Conservation (phyloP, 176 grass and related monocot species). For the Puccinellia tenuiflora region DNA sequence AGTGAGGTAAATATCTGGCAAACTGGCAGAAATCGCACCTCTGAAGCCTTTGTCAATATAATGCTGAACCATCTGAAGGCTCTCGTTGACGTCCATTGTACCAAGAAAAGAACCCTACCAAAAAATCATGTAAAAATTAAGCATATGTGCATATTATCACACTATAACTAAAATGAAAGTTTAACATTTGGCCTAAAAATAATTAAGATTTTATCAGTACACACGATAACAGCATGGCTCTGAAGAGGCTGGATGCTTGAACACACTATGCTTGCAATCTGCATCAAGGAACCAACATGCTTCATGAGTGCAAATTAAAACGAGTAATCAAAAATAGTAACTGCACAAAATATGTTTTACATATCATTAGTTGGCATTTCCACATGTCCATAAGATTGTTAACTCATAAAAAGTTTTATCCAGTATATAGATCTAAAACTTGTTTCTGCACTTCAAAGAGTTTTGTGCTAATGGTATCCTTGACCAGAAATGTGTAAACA, state of each 20-base stretch:
- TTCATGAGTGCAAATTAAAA: neutral
- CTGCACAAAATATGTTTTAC: neutral
- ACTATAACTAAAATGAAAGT: neutral
- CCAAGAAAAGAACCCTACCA: slow-evolving; percentile 50
- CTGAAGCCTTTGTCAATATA: slow-evolving; percentile 84
- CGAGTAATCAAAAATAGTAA: neutral
- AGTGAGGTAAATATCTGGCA: neutral
- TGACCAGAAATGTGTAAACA: neutral
- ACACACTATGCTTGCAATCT: slow-evolving; percentile 75
- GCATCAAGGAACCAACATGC: neutral
- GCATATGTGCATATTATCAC: neutral
- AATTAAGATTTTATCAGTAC: neutral
- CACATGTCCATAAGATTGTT: neutral
- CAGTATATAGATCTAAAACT: neutral
- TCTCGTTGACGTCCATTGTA: slow-evolving; percentile 38
- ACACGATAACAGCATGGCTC: slow-evolving; percentile 39
- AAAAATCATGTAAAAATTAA: slow-evolving; percentile 10
- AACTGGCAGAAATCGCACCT: slow-evolving; percentile 39
- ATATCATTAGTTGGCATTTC: neutral
- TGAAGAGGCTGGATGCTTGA: slow-evolving; percentile 95
- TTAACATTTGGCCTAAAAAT: neutral
- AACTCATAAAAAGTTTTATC: slow-evolving; percentile 5
- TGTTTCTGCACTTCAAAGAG: neutral
- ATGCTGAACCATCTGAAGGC: slow-evolving; percentile 44
- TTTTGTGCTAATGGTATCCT: neutral